phyloP scores from a whole-genome alignment of 2,329 filamentous ascomycete genomes.

The Cercospora nicotianae region DNA sequence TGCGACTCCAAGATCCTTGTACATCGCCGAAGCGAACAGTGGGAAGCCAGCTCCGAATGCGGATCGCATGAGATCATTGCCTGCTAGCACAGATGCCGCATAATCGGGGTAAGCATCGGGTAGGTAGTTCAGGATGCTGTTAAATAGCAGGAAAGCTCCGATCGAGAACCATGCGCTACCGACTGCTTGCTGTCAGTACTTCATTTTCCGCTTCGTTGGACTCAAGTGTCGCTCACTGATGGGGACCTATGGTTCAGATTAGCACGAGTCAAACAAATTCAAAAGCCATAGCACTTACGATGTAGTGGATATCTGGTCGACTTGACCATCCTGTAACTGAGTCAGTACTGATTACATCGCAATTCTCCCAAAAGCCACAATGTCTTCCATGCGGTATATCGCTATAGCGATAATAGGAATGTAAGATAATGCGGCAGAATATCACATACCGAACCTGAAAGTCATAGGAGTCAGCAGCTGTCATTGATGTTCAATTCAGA shows the following conservation, averaged over 20 bases:
- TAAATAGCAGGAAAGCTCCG: conserved; percentile 51
- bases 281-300: conserved; percentile 24
- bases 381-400: not conserved
- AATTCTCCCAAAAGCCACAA: not conserved
- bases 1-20: conserved; percentile 41
- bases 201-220: not conserved
- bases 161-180: conserved; percentile 39
- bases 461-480: not conserved
- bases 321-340: conserved; percentile 35
- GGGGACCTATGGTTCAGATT: conserved; percentile 29
- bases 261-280: not conserved
- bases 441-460: conserved; percentile 43
- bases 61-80: conserved; percentile 47
- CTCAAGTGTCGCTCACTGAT: conserved; percentile 28
- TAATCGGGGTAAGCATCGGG: conserved; percentile 46
- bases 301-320: conserved; percentile 41
- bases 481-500: not conserved
- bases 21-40: conserved; percentile 45
- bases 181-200: conserved; percentile 19
- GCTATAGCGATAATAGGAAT: not conserved
- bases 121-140: conserved; percentile 49
- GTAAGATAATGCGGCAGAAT: conserved; percentile 37
- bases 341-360: not conserved
- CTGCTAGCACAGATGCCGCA: conserved; percentile 47
- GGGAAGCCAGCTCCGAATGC: conserved; percentile 39